Evolutionary conservation across 2,329 filamentous ascomycete genomes (phyloP).

Genomic region (Zymoseptoria crescenta): DNA sequence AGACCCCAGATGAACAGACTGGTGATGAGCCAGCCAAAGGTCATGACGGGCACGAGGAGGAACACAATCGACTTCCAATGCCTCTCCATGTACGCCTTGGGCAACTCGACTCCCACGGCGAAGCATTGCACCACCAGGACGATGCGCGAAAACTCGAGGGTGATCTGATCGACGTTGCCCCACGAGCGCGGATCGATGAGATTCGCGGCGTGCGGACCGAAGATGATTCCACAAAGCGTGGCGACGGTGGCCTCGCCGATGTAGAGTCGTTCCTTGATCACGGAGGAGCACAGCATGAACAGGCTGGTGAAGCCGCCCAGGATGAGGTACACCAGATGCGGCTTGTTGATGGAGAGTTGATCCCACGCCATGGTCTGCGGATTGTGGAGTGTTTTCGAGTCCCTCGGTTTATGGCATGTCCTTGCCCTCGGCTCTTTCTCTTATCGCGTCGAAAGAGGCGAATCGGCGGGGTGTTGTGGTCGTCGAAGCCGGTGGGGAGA

Average conservation of each 20-base stretch:
- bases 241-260: constrained; percentile 97
- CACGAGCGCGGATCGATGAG: constrained; percentile 68
- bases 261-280: constrained; percentile 97
- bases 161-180: constrained; percentile 80
- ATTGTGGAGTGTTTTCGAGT: background rate
- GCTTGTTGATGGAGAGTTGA: constrained; percentile 78
- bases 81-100: constrained; percentile 92
- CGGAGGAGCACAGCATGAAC: constrained; percentile 96
- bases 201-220: constrained; percentile 75
- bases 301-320: constrained; percentile 93
- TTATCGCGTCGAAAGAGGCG: background rate
- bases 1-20: constrained; percentile 95
- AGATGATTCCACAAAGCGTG: constrained; percentile 79
- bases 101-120: constrained; percentile 82
- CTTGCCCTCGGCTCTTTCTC: background rate
- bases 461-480: background rate
- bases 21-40: constrained; percentile 86
- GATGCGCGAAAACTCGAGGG: constrained; percentile 80
- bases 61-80: constrained; percentile 92
- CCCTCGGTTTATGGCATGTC: constrained; percentile 17
- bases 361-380: constrained; percentile 62
- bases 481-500: constrained; percentile 5
- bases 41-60: constrained; percentile 92
- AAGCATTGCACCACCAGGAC: constrained; percentile 90
- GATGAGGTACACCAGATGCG: constrained; percentile 97